A percentile compares a stretch with the other conserved stretches of the same genome.
These are phyloP conservation scores for Heliamphora pulchella DNA, from an alignment of 179 eudicot species.

Conservation along the genomic window DNA sequence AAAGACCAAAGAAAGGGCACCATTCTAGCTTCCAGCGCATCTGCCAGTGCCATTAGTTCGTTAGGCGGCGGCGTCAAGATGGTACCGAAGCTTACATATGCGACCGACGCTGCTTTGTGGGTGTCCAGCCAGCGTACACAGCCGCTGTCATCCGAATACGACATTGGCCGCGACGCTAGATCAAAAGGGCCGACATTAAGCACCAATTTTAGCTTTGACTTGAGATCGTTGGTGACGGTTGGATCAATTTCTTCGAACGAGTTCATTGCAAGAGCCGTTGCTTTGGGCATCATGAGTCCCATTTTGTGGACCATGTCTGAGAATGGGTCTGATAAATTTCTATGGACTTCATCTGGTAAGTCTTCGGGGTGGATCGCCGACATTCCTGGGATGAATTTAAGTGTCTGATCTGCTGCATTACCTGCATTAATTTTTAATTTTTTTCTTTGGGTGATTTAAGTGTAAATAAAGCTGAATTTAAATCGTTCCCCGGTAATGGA, in stretches of 20 bases:
- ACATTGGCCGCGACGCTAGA: neutral
- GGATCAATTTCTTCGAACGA: conserved; percentile 44
- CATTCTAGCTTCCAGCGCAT: conserved; percentile 26
- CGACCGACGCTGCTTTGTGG: conserved; percentile 23
- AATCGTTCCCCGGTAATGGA: too few species aligned
- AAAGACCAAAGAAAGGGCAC: conserved; percentile 41
- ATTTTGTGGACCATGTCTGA: conserved; percentile 26
- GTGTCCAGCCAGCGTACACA: conserved; percentile 33
- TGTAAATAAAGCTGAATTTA: too few species aligned
- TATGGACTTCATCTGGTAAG: conserved; percentile 28
- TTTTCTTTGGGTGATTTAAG: too few species aligned
- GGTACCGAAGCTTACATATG: conserved; percentile 40
- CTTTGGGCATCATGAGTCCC: conserved; percentile 27
- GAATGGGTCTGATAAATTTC: conserved; percentile 25
- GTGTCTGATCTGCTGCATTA: conserved; percentile 7
- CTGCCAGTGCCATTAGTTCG: conserved; percentile 31
- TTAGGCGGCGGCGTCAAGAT: conserved; percentile 19
- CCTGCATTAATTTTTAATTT: conserved; percentile 10
- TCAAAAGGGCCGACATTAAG: conserved; percentile 31
- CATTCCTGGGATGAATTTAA: conserved; percentile 34
- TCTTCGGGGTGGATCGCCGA: conserved; percentile 12
- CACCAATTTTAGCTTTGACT: conserved; percentile 22
- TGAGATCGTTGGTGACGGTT: conserved; percentile 22
- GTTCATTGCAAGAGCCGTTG: conserved; percentile 29
- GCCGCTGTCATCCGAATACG: conserved; percentile 12